These are phyloP conservation scores for Aureobasidium sp. DNA, from an alignment of 2,329 filamentous ascomycete genomes.

Conservation along the genomic window DNA sequence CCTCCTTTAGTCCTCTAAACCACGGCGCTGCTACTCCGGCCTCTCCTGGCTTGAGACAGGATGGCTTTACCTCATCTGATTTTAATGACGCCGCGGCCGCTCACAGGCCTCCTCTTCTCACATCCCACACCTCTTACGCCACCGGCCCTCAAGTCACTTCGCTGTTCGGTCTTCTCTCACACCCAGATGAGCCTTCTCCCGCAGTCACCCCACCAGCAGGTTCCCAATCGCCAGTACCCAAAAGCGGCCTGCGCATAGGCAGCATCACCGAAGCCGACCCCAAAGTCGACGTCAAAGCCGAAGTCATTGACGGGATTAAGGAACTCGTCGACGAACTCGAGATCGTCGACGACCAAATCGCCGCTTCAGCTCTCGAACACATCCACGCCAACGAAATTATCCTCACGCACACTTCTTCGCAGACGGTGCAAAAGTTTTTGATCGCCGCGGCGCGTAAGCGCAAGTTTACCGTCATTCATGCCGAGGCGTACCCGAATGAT, in stretches of 20 bases:
- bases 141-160: conserved; percentile 56
- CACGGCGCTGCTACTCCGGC: conserved; percentile 33
- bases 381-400: conserved; percentile 92
- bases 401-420: conserved; percentile 78
- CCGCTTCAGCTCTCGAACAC: conserved; percentile 78
- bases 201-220: conserved; percentile 45
- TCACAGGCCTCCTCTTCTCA: conserved; percentile 52
- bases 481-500: conserved; percentile 65
- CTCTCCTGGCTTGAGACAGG: neutral
- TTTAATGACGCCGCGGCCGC: neutral
- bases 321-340: conserved; percentile 95
- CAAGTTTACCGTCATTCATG: conserved; percentile 85
- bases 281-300: conserved; percentile 67
- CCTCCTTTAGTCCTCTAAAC: conserved; percentile 42
- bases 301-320: conserved; percentile 87
- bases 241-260: neutral
- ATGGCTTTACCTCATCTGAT: conserved; percentile 1
- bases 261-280: conserved; percentile 23
- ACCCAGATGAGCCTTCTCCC: conserved; percentile 44
- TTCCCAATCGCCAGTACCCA: conserved; percentile 26
- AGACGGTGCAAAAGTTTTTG: conserved; percentile 83
- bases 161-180: conserved; percentile 81
- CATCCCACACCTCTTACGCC: conserved; percentile 58
- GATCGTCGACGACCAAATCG: conserved; percentile 88
- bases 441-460: conserved; percentile 80